phyloP scores from a whole-genome alignment of 331 rosid genomes.

The Spiraea crenata region DNA sequence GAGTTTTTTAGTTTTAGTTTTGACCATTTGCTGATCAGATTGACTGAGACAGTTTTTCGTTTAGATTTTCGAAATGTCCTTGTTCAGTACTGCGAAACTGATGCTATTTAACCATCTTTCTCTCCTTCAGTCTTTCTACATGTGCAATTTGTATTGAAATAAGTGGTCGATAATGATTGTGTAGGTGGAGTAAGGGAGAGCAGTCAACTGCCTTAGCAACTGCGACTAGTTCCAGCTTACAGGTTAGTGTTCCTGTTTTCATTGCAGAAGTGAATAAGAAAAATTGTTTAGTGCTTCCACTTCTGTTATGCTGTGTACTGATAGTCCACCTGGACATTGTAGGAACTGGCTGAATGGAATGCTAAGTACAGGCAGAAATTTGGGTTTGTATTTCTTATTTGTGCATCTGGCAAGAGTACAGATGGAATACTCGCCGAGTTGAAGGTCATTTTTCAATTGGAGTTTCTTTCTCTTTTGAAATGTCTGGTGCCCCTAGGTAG shows the following conservation, averaged over 20 bases:
- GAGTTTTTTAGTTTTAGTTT: not conserved
- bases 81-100: not conserved
- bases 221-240: constrained; percentile 68
- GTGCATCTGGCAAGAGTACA: constrained; percentile 84
- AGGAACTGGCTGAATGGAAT: constrained; percentile 91
- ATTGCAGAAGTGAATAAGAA: not conserved
- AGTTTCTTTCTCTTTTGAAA: not conserved
- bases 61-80: too few relatives aligned
- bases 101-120: not conserved
- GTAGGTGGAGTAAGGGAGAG: constrained; percentile 93
- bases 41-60: not conserved
- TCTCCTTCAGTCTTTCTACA: not conserved
- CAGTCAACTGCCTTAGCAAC: constrained; percentile 89
- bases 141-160: too few relatives aligned
- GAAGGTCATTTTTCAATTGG: constrained; percentile 53
- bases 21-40: not conserved
- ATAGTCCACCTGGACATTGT: constrained; percentile 28
- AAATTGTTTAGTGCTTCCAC: not conserved
- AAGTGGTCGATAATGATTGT: too few relatives aligned
- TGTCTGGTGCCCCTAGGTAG: not conserved
- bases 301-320: not conserved
- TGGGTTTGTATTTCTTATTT: constrained; percentile 83
- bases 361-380: constrained; percentile 61
- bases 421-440: constrained; percentile 70
- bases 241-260: constrained; percentile 41